Conservation (phyloP, 768 basidiomycete species). For the Serendipita sp. region DNA sequence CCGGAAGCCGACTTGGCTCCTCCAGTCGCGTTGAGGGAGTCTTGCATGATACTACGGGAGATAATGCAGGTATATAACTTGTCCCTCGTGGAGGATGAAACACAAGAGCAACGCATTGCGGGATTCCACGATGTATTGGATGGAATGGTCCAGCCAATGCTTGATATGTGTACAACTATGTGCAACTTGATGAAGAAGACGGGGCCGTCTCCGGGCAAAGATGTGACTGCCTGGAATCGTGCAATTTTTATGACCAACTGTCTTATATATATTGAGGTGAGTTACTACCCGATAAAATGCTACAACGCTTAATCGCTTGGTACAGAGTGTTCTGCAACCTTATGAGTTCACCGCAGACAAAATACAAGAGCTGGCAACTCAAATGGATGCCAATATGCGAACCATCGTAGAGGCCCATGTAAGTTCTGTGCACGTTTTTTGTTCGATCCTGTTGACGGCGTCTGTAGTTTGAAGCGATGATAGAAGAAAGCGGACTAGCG, state of each 20-base stretch:
- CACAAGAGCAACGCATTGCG: conserved; percentile 18
- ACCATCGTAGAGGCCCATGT: conserved; percentile 74
- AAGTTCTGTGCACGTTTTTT: conserved; percentile 19
- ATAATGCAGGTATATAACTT: conserved; percentile 81
- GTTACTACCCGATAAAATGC: conserved; percentile 13
- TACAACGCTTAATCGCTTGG: background rate
- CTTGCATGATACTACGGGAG: conserved; percentile 70
- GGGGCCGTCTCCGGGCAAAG: conserved; percentile 15
- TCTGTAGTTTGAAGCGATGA: conserved; percentile 22
- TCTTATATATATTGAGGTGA: conserved; percentile 63
- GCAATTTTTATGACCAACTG: conserved; percentile 79
- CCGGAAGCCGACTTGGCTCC: conserved; percentile 54
- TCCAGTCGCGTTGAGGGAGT: conserved; percentile 65
- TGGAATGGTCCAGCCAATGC: conserved; percentile 68
- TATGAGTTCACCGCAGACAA: conserved; percentile 55
- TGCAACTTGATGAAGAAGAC: conserved; percentile 29
- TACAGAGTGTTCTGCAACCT: conserved; percentile 46
- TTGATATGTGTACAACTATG: conserved; percentile 55
- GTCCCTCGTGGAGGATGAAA: conserved; percentile 60
- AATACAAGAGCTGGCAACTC: conserved; percentile 36
- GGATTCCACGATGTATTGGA: conserved; percentile 64
- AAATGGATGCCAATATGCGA: conserved; percentile 47
- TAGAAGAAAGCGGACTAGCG: conserved; percentile 27
- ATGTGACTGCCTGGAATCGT: conserved; percentile 65
- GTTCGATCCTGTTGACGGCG: background rate